Percentiles rank a stretch among this genome's conserved stretches.
phyloP scores from a whole-genome alignment of 176 grass and related monocot genomes.

The Eleusine coracana region DNA sequence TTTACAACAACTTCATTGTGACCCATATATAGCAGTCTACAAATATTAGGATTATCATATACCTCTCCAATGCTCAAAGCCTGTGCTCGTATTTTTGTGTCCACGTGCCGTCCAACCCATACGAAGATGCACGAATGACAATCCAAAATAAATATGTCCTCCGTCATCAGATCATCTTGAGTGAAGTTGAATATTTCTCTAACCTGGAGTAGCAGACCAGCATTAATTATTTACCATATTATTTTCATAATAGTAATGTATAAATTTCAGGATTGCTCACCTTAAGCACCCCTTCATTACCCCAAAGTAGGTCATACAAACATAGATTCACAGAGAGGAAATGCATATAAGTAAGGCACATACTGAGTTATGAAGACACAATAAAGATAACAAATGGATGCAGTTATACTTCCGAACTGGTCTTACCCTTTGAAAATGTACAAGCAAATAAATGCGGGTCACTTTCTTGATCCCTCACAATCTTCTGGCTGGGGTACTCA shows the following conservation, averaged over 20 bases:
- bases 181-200: slow-evolving; percentile 95
- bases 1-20: background rate
- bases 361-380: slow-evolving; percentile 28
- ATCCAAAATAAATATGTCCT: slow-evolving; percentile 94
- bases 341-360: slow-evolving; percentile 37
- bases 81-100: slow-evolving; percentile 70
- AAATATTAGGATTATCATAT: slow-evolving; percentile 32
- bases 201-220: slow-evolving; percentile 64
- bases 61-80: slow-evolving; percentile 96
- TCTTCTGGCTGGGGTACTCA: slow-evolving; percentile 88
- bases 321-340: slow-evolving; percentile 41
- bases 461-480: slow-evolving; percentile 78
- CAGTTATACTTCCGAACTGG: slow-evolving; percentile 16
- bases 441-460: slow-evolving; percentile 90
- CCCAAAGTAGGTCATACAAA: slow-evolving; percentile 41
- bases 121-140: slow-evolving; percentile 76
- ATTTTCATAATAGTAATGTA: slow-evolving; percentile 27
- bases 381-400: slow-evolving; percentile 23
- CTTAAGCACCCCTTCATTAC: slow-evolving; percentile 82
- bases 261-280: slow-evolving; percentile 49
- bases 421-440: slow-evolving; percentile 83
- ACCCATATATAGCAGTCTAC: slow-evolving; percentile 22
- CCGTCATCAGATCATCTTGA: slow-evolving; percentile 99
- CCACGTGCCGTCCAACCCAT: slow-evolving; percentile 89
- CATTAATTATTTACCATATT: slow-evolving; percentile 30